Evolutionary conservation across 352 stramenopile species (phyloP), one percentile per base, ranked within the genome.

Genomic region (Thalassiosira mediterranea): DNA sequence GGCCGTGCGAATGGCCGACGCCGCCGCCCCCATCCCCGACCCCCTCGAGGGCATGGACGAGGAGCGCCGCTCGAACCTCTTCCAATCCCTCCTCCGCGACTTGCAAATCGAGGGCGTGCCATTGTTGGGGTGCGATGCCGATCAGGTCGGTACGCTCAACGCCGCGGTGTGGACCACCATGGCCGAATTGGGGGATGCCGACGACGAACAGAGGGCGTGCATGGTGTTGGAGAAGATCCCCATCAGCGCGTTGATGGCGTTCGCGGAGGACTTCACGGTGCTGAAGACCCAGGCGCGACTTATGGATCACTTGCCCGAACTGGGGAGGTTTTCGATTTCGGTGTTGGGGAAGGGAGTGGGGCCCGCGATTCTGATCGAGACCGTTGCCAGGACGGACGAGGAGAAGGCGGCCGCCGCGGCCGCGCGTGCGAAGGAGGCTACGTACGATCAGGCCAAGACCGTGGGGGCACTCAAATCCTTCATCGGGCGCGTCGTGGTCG

Each of bases 81-180:
- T 89, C 68, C 77, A 88, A 62, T 61, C 75, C 47, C 53, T 89
- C 13, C 61, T 91, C 19, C 65, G 84, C 28, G 81, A 91, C 52
- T 64, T 91, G 10, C 78, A 90, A 71, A 76, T 90, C 2, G 77
- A 90, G 66, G 78, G 76, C 10, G 75, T 88, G 15, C 86, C 86
- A n/a, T 58, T 91, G 13, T 47, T 91, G 7, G 74, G 67, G 32
- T 88, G 80, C 51, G 86, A 91, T 72, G 80, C 75, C 8, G 67
- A 86, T 44, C 68, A 87, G 60, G 69, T 81, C 1, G 66, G 77
- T 10, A 91, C 75, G 7, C 48, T 89, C 17, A 80, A 86, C 34
- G 86, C 76, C 7, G 82, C 86, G 0, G 26, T 88, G 15, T 91
- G 86, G 86, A 90, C 86, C 4, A 88, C 76, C 0, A 86, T 89